These are phyloP conservation scores for Ricinus communis DNA, from an alignment of 345 rosid genomes.

Conservation along the genomic window DNA sequence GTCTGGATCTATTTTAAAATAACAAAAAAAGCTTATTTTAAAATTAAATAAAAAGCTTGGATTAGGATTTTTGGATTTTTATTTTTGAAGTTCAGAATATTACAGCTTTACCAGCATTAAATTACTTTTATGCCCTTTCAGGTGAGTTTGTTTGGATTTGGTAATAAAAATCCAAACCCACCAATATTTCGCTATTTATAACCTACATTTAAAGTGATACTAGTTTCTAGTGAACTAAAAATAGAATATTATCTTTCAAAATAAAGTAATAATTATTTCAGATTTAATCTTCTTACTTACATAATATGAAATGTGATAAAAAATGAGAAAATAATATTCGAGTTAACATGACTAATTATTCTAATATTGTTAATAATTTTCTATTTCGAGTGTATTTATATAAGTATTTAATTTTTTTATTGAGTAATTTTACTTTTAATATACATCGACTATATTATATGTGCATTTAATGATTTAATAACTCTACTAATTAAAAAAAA, in stretches of 20 bases:
- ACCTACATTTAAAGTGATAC: background rate
- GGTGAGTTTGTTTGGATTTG: background rate
- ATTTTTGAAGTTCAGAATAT: background rate
- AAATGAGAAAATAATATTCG: too few species aligned
- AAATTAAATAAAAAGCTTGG: background rate
- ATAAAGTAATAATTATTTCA: too few species aligned
- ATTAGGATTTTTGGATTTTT: background rate
- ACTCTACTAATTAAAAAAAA: too few species aligned
- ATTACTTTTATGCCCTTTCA: constrained; percentile 19
- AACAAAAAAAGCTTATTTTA: background rate
- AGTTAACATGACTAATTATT: too few species aligned
- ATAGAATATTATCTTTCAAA: background rate
- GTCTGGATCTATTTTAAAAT: constrained; percentile 19
- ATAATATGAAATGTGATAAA: too few species aligned
- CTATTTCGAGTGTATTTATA: too few species aligned
- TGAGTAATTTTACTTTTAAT: too few species aligned
- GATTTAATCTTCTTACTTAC: background rate
- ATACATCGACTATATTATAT: too few species aligned
- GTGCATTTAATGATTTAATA: too few species aligned
- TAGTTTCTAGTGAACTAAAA: background rate
- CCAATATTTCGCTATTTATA: background rate
- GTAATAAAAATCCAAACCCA: background rate
- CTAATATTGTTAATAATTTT: too few species aligned
- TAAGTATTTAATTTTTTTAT: too few species aligned
- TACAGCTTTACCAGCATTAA: constrained; percentile 22